Conservation (phyloP, 208 protist genomes). For the Acanthamoeba pearcei region DNA sequence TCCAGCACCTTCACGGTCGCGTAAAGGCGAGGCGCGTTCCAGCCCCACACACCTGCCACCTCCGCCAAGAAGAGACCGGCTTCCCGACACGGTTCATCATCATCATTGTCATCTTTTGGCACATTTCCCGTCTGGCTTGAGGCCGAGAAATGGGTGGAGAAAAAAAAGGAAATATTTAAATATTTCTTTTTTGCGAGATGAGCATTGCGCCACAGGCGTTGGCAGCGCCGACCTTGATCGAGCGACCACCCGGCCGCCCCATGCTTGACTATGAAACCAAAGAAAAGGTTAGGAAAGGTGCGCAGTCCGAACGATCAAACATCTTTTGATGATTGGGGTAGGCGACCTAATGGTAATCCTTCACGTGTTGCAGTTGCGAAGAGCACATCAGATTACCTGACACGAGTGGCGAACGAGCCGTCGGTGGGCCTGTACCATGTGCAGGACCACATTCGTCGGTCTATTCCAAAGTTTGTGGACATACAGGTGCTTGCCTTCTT, state of each 20-base stretch:
- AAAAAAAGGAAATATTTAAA: neutral
- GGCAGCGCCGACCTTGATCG: neutral
- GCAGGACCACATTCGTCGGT: slow-evolving; percentile 27
- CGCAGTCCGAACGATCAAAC: too few species aligned
- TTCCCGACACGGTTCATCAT: neutral
- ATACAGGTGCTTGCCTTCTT: neutral
- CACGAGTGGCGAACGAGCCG: slow-evolving; percentile 45
- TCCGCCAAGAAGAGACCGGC: neutral
- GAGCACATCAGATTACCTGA: slow-evolving; percentile 23
- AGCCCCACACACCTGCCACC: neutral
- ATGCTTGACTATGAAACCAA: slow-evolving; percentile 3
- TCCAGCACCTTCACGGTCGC: slow-evolving; percentile 61
- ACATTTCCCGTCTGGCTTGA: neutral
- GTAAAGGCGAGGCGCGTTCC: neutral
- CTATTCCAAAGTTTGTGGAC: slow-evolving; percentile 51
- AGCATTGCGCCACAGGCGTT: neutral
- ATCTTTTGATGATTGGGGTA: neutral
- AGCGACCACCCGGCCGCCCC: neutral
- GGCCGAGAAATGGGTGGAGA: neutral
- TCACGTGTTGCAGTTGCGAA: neutral
- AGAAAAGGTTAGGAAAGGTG: slow-evolving; percentile 16
- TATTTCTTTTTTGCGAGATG: neutral
- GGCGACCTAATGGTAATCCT: neutral
- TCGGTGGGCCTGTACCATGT: slow-evolving; percentile 59
- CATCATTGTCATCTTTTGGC: neutral